A percentile compares a stretch with the other conserved stretches of the same genome.
Conservation (phyloP, 1,284 basidiomycete genomes). For the Irpex sp. region DNA sequence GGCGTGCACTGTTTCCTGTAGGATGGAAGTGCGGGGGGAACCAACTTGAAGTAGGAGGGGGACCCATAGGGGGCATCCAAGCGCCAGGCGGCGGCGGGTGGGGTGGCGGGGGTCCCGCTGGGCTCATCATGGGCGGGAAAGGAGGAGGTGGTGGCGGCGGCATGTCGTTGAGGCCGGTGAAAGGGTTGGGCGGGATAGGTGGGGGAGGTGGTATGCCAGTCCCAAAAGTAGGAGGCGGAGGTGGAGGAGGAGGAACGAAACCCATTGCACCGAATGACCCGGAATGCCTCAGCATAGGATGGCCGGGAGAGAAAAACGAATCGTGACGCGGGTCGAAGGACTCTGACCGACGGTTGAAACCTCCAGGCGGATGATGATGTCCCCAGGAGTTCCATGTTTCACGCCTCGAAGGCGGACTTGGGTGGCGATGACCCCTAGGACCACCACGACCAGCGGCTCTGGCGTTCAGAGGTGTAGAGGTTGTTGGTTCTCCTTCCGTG, state of each 20-base stretch:
- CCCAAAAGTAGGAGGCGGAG: slow-evolving; percentile 16
- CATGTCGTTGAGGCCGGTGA: background rate
- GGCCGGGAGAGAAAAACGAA: slow-evolving; percentile 8
- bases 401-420: background rate
- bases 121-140: background rate
- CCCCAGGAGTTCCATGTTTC: slow-evolving; percentile 4
- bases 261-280: slow-evolving; percentile 7
- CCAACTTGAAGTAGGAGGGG: background rate
- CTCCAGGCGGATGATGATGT: background rate
- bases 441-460: background rate
- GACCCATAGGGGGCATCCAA: background rate
- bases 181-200: slow-evolving; percentile 11
- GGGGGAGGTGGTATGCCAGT: slow-evolving; percentile 7
- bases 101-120: background rate
- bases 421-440: background rate
- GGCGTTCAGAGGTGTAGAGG: slow-evolving; percentile 17
- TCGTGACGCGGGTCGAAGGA: slow-evolving; percentile 9
- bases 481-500: slow-evolving; percentile 15
- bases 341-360: background rate
- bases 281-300: slow-evolving; percentile 2
- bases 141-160: slow-evolving; percentile 6
- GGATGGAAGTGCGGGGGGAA: background rate
- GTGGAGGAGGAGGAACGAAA: slow-evolving; percentile 13
- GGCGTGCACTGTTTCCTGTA: background rate
- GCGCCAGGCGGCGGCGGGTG: background rate